Conservation (phyloP, 495 filamentous ascomycete genomes). For the Pseudevernia furfuracea region DNA sequence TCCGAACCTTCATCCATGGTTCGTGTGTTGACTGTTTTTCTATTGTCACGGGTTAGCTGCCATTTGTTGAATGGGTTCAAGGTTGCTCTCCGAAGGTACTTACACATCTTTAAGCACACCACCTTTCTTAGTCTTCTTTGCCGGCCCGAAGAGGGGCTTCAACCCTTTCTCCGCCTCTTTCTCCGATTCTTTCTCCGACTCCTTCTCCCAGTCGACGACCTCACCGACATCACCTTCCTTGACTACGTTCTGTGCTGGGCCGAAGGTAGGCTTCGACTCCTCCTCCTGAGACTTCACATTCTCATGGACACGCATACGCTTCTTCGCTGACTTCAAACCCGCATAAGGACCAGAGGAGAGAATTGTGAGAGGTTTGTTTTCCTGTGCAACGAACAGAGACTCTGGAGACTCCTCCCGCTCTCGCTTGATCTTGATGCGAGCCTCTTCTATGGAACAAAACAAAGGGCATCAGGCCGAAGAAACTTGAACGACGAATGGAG, state of each 20-base stretch:
- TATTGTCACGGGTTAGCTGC: background rate
- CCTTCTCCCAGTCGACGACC: background rate
- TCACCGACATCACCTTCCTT: background rate
- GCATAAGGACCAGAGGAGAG: background rate
- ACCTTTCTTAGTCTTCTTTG: conserved; percentile 8
- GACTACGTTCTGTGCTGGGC: conserved; percentile 2
- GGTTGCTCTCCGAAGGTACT: background rate
- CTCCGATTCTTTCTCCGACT: too few species aligned
- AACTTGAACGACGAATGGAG: background rate
- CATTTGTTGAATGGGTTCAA: background rate
- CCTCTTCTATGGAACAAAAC: background rate
- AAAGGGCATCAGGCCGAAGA: background rate
- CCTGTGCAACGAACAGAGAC: background rate
- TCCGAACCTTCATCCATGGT: background rate
- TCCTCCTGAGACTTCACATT: background rate
- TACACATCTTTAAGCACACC: background rate
- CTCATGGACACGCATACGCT: background rate
- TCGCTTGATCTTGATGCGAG: background rate
- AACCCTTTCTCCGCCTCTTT: background rate
- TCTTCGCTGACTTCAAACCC: background rate
- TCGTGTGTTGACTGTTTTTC: background rate
- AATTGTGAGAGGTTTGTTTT: background rate
- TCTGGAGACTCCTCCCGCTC: background rate
- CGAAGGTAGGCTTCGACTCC: background rate
- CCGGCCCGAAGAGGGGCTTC: background rate